Evolutionary conservation across 176 grass and related monocot genomes (phyloP).

Genomic region (Dactylis glomerata): DNA sequence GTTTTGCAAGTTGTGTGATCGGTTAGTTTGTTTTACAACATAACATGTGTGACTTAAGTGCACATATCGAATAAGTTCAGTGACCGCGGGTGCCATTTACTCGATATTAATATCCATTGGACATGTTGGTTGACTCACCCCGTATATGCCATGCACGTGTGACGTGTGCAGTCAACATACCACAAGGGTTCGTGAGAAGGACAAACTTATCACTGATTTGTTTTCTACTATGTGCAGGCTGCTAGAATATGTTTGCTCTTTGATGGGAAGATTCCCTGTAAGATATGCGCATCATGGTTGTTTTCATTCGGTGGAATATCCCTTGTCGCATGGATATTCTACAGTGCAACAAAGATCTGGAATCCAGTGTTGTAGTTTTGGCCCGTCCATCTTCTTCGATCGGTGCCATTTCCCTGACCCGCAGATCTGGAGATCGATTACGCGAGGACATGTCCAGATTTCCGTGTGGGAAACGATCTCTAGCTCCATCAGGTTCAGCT

Average conservation of each 20-base stretch:
- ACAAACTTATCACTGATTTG: too few relatives aligned
- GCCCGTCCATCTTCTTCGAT: not conserved
- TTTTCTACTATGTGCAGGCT: not conserved
- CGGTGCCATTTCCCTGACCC: not conserved
- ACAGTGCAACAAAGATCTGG: too few relatives aligned
- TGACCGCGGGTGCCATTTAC: too few relatives aligned
- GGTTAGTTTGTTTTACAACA: too few relatives aligned
- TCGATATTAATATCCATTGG: too few relatives aligned
- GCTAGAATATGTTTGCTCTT: not conserved
- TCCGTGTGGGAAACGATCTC: not conserved
- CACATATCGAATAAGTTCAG: too few relatives aligned
- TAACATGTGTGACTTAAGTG: too few relatives aligned
- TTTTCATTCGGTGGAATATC: constrained; percentile 5
- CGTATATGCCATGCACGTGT: too few relatives aligned
- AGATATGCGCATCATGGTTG: not conserved
- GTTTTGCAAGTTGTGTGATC: too few relatives aligned
- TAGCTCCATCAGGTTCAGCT: not conserved
- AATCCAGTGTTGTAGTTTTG: not conserved
- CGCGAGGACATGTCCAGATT: not conserved
- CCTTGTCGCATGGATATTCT: constrained; percentile 23
- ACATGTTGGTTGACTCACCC: too few relatives aligned
- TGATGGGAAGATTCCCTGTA: not conserved
- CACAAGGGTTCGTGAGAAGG: too few relatives aligned
- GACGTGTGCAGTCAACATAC: too few relatives aligned
- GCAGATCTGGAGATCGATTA: not conserved